phyloP scores from a whole-genome alignment of 768 basidiomycete species.

The Symmetrospora coprosmae region DNA sequence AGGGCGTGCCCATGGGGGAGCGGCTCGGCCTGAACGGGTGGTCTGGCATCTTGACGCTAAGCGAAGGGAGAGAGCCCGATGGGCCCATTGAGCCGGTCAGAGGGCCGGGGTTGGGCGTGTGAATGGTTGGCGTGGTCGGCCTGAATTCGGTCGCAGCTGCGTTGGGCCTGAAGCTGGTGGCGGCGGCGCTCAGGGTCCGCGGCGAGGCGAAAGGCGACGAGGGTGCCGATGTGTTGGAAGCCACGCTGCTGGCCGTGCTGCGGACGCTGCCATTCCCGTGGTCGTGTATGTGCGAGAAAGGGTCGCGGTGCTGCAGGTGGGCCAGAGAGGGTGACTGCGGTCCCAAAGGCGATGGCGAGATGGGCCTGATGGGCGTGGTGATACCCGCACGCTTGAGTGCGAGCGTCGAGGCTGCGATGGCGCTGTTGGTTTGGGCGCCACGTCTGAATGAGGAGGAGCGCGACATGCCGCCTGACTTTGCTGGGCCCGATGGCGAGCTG shows the following conservation, averaged over 20 bases:
- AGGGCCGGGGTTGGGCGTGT: not conserved
- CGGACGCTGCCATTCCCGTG: not conserved
- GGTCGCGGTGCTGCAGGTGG: not conserved
- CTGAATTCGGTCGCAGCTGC: slow-evolving; percentile 17
- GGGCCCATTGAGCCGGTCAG: not conserved
- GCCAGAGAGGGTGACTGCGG: slow-evolving; percentile 21
- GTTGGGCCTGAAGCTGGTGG: slow-evolving; percentile 21
- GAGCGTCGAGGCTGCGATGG: not conserved
- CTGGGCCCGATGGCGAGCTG: not conserved
- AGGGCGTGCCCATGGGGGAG: slow-evolving; percentile 4
- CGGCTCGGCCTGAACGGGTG: not conserved
- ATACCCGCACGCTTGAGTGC: slow-evolving; percentile 3
- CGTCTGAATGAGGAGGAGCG: slow-evolving; percentile 22
- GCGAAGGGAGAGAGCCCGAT: not conserved
- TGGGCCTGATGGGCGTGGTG: slow-evolving; percentile 2
- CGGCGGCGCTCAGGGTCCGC: slow-evolving; percentile 12
- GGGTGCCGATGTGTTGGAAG: not conserved
- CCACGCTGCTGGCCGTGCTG: not conserved
- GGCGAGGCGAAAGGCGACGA: slow-evolving; percentile 16
- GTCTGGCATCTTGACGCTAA: slow-evolving; percentile 15
- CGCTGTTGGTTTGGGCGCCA: slow-evolving; percentile 10
- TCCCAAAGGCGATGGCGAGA: slow-evolving; percentile 17
- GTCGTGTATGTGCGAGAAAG: not conserved
- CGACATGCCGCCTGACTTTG: slow-evolving; percentile 15
- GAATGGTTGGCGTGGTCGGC: slow-evolving; percentile 3